phyloP scores from a whole-genome alignment of 2,329 filamentous ascomycete genomes.

The Alternaria arborescens region DNA sequence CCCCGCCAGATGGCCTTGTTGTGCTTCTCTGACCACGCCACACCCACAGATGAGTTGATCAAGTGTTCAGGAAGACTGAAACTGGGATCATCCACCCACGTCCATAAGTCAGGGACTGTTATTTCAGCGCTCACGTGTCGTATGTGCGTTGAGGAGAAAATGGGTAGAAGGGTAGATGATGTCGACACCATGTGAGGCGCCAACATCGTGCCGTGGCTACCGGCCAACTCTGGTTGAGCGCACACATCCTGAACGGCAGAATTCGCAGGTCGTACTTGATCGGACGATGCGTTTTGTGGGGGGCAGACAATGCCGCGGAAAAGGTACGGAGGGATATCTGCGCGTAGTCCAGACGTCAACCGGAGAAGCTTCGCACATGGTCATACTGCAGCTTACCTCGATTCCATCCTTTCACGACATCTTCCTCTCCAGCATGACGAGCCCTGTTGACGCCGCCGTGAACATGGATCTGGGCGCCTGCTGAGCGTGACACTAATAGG shows the following conservation, averaged over 20 bases:
- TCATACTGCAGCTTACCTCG: neutral
- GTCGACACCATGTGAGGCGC: neutral
- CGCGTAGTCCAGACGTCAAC: neutral
- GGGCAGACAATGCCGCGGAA: neutral
- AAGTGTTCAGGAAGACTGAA: neutral
- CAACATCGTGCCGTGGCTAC: neutral
- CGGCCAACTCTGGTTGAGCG: neutral
- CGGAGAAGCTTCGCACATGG: neutral
- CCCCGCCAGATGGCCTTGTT: conserved; percentile 1
- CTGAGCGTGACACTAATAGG: neutral
- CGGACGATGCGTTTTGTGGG: neutral
- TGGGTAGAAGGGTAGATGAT: neutral
- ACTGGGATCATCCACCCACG: neutral
- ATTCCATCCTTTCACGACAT: neutral
- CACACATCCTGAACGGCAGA: neutral
- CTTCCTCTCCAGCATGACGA: neutral
- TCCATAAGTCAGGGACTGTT: neutral
- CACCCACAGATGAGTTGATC: neutral
- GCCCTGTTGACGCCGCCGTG: neutral
- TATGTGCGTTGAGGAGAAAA: neutral
- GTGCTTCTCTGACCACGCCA: conserved; percentile 1
- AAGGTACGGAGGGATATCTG: neutral
- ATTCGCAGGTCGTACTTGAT: neutral
- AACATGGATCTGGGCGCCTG: neutral
- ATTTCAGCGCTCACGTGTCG: neutral